Base-by-base conservation (phyloP, 148 eudicot genomes). In the Pharnaceum exiguum region DNA sequence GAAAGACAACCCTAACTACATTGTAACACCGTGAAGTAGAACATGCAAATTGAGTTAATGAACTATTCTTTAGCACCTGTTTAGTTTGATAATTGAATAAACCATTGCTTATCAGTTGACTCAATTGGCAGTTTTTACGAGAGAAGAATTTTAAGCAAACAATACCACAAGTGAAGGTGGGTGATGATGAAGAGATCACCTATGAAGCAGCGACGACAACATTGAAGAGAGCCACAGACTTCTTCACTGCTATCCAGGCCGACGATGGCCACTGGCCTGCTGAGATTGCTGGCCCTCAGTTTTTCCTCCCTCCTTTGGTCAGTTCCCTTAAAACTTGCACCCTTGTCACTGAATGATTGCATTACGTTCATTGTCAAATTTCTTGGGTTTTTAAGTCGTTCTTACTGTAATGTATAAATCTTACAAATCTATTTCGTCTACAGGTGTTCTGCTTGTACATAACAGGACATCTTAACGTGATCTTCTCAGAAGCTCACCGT, bases 261-360 rank as follows among this genome's bases (percentile, higher is more conserved):
- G 57, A 55, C 32, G 75, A 83, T 49, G 89, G 89, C 9, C 89
- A 83, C 22, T 83, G 89, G 89, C 89, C 89, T 17, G 75, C 84
- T 2, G 80, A 83, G 53, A 55, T 37, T 39, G 63, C 84, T 25
- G 84, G 84, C 19, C 69, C 77, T 5, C 56, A 66, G 27, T 79
- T 56, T 65, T 74, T 71, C 55, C 55, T 69, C n/a, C 89, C 84
- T 28, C 89, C 84, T 2, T 31, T 83, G 71, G 84, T 83, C 3
- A 61, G 62, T 58, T 29, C 48, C 5, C 10, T 13, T 21, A 9
- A 12, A 21, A 4, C 3, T 22, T 24, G 12, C 12, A 39, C n/a
- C n/a, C n/a, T n/a, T n/a, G n/a, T n/a, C n/a, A n/a, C 21, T 8
- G 21, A 10, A 6, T 37, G 12, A 10, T 17, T 22, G 2, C 2